These are phyloP conservation scores for Cystofilobasidium macerans DNA, from an alignment of 768 basidiomycete genomes.

Conservation along the genomic window DNA sequence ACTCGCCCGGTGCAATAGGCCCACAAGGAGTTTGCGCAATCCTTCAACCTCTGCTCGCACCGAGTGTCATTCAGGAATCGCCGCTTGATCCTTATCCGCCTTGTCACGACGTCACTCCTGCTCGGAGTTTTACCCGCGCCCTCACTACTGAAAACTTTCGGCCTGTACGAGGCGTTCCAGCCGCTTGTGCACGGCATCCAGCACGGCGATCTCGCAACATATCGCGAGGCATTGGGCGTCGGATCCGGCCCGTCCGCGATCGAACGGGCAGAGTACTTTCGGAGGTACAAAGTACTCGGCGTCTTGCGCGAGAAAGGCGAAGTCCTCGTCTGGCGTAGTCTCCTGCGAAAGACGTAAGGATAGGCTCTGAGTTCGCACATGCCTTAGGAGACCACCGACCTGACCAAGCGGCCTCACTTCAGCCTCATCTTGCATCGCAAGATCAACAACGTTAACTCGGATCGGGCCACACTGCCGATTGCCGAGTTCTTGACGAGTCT, in stretches of 20 bases:
- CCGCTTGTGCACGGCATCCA: slow-evolving; percentile 16
- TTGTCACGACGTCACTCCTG: slow-evolving; percentile 15
- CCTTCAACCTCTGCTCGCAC: slow-evolving; percentile 16
- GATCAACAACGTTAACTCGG: not conserved
- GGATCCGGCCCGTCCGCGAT: not conserved
- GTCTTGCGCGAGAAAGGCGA: slow-evolving; percentile 25
- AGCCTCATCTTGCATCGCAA: slow-evolving; percentile 2
- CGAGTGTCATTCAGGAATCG: not conserved
- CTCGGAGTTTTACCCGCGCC: slow-evolving; percentile 7
- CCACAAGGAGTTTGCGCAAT: slow-evolving; percentile 17
- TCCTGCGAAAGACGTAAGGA: slow-evolving; percentile 20
- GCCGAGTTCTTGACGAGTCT: slow-evolving; percentile 15
- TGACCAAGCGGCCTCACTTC: no score
- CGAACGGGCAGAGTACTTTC: slow-evolving; percentile 20
- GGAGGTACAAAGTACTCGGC: slow-evolving; percentile 11
- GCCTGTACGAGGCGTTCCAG: slow-evolving; percentile 5
- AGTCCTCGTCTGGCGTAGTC: slow-evolving; percentile 19
- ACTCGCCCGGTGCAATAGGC: no score
- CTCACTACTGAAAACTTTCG: slow-evolving; percentile 6
- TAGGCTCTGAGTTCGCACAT: no score
- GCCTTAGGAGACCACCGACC: no score
- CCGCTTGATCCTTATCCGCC: slow-evolving; percentile 15
- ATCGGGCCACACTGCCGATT: slow-evolving; percentile 14
- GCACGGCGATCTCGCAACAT: slow-evolving; percentile 6
- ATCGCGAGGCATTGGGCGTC: not conserved